A percentile compares a stretch with the other conserved stretches of the same genome.
Conservation (phyloP, 345 rosid species). For the Eucalyptus sp. region DNA sequence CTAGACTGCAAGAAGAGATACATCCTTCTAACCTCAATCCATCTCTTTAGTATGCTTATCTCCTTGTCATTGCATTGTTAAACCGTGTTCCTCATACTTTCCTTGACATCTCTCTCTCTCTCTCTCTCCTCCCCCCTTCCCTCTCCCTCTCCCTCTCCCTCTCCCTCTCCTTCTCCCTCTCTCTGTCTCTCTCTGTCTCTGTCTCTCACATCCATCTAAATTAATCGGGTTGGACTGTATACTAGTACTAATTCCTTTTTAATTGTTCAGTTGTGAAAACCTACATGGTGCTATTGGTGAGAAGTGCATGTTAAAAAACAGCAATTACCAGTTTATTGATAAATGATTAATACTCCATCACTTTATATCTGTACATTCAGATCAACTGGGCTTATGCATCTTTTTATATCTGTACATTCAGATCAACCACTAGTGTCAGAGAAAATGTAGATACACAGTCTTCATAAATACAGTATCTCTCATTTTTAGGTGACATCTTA, state of each 20-base stretch:
- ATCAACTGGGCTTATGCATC: not conserved
- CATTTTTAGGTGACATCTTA: not conserved
- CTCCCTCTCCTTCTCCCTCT: not conserved
- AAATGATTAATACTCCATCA: not conserved
- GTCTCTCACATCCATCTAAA: not conserved
- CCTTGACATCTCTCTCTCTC: not conserved
- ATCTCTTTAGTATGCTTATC: not conserved
- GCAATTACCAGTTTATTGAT: not conserved
- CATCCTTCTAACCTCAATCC: not conserved
- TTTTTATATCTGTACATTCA: not conserved
- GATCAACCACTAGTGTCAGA: not conserved
- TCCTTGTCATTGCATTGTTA: not conserved
- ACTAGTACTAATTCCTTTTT: not conserved
- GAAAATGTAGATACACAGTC: not conserved
- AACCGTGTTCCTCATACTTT: not conserved
- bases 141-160: not conserved
- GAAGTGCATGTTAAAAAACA: not conserved
- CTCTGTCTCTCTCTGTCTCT: not conserved
- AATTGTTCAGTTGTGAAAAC: not conserved
- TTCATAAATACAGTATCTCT: not conserved
- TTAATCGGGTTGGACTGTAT: not conserved
- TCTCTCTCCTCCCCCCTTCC: rapidly evolving
- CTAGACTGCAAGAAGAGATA: not conserved
- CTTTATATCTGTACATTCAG: not conserved
- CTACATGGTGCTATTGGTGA: not conserved